Base-by-base conservation (phyloP, 495 filamentous ascomycete species). In the Hypoxylon fragiforme region DNA sequence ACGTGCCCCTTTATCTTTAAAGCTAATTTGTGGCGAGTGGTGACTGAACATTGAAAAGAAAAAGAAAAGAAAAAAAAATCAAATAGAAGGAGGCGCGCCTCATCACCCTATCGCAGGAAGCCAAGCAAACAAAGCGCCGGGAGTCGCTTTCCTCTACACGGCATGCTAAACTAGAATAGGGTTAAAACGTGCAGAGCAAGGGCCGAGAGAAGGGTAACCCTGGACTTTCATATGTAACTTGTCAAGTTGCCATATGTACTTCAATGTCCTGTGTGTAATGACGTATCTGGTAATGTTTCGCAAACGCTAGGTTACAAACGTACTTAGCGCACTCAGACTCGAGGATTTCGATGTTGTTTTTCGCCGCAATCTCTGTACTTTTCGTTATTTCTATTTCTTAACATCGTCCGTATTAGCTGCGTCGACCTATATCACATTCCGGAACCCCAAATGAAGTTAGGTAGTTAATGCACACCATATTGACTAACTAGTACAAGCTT, bases 341-440 rank as follows among this genome's bases (percentile, higher is more conserved):
- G n/a, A n/a, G n/a, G 26, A 46, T 46, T 30, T 38, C 24, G 14
- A 31, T 50, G 45, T 44, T 48, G 19, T 28, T 55, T 61, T 55
- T 51, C 57, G 57, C 51, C 51, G 57, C 57, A 61, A 48, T 16
- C 30, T n/a, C n/a, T n/a, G n/a, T 35, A 38, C 39, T 50, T 45
- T 37, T 41, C 24, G 24, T 28, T 9, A 50, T 36, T 30, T 18
- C n/a, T 40, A 3, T 3, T 44, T 16, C 18, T 44, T 18, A 22
- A 32, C 24, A 13, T 45, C 24, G 9, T 48, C 24, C 4, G 24
- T 28, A 4, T 28, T 28, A n/a, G 24, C 9, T 28, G 24, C 4
- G 9, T 28, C 24, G 24, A 28, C 9, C 24, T n/a, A n/a, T n/a
- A n/a, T n/a, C n/a, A n/a, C n/a, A n/a, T n/a, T n/a, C n/a, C n/a